phyloP scores from a whole-genome alignment of 2,329 filamentous ascomycete species.

The Diaporthe ilicicola region DNA sequence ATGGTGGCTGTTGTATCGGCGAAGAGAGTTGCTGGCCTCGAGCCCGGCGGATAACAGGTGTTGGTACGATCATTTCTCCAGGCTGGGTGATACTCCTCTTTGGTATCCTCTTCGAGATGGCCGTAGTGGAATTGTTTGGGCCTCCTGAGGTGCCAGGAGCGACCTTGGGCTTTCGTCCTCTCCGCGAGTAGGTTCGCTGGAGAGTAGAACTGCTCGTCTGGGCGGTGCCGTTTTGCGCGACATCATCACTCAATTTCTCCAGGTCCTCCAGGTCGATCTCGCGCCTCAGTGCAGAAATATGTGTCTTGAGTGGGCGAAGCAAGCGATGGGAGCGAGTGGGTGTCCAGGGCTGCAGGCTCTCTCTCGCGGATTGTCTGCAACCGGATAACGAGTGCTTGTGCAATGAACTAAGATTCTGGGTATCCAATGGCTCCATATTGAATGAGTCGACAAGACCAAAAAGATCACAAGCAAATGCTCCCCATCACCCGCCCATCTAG shows the following conservation, averaged over 20 bases:
- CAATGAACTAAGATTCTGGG: not conserved
- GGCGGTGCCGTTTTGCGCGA: not conserved
- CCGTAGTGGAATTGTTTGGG: not conserved
- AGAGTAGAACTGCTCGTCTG: not conserved
- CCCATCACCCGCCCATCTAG: not conserved
- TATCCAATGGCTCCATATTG: conserved; percentile 25
- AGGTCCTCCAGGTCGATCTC: conserved; percentile 38
- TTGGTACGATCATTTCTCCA: conserved; percentile 42
- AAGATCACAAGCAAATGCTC: conserved; percentile 16
- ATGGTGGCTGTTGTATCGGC: conserved; percentile 33
- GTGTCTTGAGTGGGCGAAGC: conserved; percentile 55
- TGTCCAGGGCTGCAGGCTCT: conserved; percentile 50
- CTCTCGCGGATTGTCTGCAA: not conserved
- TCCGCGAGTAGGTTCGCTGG: conserved; percentile 34
- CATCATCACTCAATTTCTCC: not conserved
- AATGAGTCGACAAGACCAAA: conserved; percentile 8
- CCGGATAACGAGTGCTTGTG: not conserved
- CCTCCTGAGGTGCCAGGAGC: not conserved
- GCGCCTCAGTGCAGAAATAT: conserved; percentile 50
- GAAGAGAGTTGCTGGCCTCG: conserved; percentile 42
- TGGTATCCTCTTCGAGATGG: not conserved
- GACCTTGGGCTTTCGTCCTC: conserved; percentile 23
- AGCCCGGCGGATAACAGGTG: conserved; percentile 44
- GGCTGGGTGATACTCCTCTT: conserved; percentile 17
- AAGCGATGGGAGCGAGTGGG: conserved; percentile 56